These are phyloP conservation scores for Mycosphaerella sp. DNA, from an alignment of 2,329 filamentous ascomycete species.

Conservation along the genomic window DNA sequence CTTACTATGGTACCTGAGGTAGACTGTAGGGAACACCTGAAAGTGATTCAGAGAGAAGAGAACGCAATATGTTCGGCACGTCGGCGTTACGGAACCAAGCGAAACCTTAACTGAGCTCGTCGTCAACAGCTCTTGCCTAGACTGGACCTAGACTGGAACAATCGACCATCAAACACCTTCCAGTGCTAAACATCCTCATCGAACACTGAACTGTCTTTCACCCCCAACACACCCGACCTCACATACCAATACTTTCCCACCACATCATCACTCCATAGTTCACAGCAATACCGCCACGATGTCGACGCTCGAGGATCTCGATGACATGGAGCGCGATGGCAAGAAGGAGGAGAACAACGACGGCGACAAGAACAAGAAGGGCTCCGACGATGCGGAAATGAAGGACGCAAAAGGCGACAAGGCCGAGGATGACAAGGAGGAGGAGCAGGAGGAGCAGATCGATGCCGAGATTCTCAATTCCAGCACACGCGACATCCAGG, in stretches of 20 bases:
- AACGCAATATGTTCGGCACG: too few species aligned
- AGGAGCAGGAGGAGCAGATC: constrained; percentile 67
- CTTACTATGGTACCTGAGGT: too few species aligned
- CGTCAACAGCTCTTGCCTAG: not conserved
- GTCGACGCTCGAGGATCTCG: constrained; percentile 88
- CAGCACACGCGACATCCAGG: constrained; percentile 90
- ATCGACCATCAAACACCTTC: not conserved
- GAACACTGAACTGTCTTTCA: not conserved
- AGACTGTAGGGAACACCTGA: too few species aligned
- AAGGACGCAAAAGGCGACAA: constrained; percentile 44
- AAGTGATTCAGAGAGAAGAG: too few species aligned
- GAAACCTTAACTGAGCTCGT: not conserved
- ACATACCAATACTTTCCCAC: too few species aligned
- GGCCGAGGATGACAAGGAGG: constrained; percentile 55
- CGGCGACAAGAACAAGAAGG: constrained; percentile 51
- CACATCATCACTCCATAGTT: not conserved
- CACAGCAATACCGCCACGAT: constrained; percentile 45
- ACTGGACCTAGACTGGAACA: not conserved
- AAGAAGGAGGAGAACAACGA: constrained; percentile 61
- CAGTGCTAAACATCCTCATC: not conserved
- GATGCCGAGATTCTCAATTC: constrained; percentile 90
- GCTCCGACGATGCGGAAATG: constrained; percentile 72
- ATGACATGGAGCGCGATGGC: constrained; percentile 75
- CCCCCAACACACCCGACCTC: not conserved
- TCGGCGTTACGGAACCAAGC: too few species aligned